phyloP scores from a whole-genome alignment of 805 yeast species.

The Starmerella asiatica region DNA sequence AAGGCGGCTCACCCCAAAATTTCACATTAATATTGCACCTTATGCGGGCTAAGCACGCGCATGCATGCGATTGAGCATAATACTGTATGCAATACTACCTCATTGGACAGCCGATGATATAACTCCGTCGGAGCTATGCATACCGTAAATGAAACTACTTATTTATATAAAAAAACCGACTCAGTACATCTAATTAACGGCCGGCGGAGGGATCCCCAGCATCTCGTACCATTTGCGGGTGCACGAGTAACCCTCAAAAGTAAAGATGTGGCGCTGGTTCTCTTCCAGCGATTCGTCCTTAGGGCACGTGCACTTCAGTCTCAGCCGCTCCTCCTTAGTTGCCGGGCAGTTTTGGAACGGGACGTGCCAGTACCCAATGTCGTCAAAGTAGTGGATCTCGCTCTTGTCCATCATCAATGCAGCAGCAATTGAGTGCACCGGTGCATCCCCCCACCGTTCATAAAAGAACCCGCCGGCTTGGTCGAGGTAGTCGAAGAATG shows the following conservation, averaged over 20 bases:
- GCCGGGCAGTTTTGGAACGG: slow-evolving; percentile 56
- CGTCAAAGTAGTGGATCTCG: slow-evolving; percentile 57
- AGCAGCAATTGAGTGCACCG: slow-evolving; percentile 71
- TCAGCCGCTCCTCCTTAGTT: slow-evolving; percentile 35
- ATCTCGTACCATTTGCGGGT: slow-evolving; percentile 27
- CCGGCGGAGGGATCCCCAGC: slow-evolving; percentile 23
- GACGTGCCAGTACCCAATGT: slow-evolving; percentile 59
- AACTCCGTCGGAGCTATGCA: too few relatives aligned
- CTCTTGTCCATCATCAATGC: slow-evolving; percentile 42
- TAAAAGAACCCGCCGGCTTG: slow-evolving; percentile 64
- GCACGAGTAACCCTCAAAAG: slow-evolving; percentile 32
- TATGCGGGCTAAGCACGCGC: too few relatives aligned
- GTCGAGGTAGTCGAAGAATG: slow-evolving; percentile 52
- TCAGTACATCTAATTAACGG: too few relatives aligned
- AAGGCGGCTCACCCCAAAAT: too few relatives aligned
- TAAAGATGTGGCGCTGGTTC: slow-evolving; percentile 26
- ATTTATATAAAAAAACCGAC: too few relatives aligned
- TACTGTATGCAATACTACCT: too few relatives aligned
- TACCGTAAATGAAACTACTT: too few relatives aligned
- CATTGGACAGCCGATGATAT: too few relatives aligned
- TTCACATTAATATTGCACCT: too few relatives aligned
- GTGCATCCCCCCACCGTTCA: slow-evolving; percentile 92
- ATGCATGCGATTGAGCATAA: too few relatives aligned
- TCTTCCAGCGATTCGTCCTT: slow-evolving; percentile 33
- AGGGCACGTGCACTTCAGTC: slow-evolving; percentile 59